These are phyloP conservation scores for Mycena galopus DNA, from an alignment of 768 basidiomycete genomes.

Conservation along the genomic window DNA sequence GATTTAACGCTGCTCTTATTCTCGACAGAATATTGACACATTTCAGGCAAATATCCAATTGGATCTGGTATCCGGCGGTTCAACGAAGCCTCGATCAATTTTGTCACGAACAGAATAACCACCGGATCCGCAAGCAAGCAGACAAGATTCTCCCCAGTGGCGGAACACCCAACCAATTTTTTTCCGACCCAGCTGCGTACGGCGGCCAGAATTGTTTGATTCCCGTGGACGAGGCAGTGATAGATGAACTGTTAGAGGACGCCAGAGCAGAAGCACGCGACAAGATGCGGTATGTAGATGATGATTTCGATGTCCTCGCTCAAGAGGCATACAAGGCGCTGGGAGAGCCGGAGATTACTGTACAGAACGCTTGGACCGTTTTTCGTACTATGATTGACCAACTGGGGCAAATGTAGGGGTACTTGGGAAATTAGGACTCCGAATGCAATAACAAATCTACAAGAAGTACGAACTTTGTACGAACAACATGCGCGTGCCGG, in stretches of 20 bases:
- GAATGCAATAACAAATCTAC: no score
- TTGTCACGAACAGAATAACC: background rate
- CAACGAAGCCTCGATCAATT: background rate
- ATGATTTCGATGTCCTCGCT: background rate
- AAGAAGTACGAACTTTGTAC: constrained; percentile 56
- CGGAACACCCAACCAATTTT: background rate
- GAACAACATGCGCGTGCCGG: constrained; percentile 94
- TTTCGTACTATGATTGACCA: no score
- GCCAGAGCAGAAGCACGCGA: background rate
- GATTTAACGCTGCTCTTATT: background rate
- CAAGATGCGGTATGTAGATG: background rate
- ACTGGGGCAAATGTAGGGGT: no score
- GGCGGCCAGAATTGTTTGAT: background rate
- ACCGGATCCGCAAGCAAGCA: background rate
- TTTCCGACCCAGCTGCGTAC: background rate
- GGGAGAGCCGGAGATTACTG: no score
- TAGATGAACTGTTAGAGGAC: background rate
- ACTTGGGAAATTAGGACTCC: no score
- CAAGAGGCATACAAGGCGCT: no score
- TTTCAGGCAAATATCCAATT: background rate
- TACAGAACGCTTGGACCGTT: no score
- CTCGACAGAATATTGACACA: background rate
- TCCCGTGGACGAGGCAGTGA: background rate
- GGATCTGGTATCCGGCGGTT: background rate
- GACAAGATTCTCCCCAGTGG: background rate